Base-by-base conservation (phyloP, 805 yeast species). In the Candida nitratophila region DNA sequence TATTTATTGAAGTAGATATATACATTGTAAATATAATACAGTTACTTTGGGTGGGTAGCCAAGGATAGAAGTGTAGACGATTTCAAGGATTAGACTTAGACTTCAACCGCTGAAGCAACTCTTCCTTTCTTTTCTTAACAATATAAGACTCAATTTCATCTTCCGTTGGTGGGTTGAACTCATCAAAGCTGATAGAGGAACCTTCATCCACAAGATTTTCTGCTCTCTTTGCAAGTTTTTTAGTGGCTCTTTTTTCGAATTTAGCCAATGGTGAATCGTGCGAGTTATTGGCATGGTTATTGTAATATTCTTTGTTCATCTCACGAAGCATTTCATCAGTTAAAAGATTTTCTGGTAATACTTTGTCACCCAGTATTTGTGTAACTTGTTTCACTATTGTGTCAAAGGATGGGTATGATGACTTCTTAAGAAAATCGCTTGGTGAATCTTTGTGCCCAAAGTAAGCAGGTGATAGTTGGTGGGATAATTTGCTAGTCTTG, bases 81-180 rank as follows among this genome's bases (percentile, higher is more conserved):
- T 29, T 29, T 29, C 32, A 11, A 14, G 32, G 5, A 29, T 7
- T 10, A 11, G 12, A 10, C 14, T 32, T 32, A 15, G 19, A n/a
- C 16, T 36, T 36, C 14, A 26, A 22, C 3, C 32, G 22, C 4
- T 22, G 66, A 26, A 74, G 54, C 17, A 81, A 56, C 47, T 72
- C 71, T 42, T 65, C 52, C 48, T 69, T 73, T 48, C 70, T 68
- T 46, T 59, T 59, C 15, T 70, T 67, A 19, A 80, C 75, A 16
- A 80, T 49, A 66, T 74, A 68, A 15, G 50, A 42, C 40, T 72
- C 74, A 40, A 79, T 69, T 2, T 74, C 73, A 34, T 60, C 57
- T 11, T 60, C 52, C 0, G 66, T 49, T 0, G 77, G 74, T 4
- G 42, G 47, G 39, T 54, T 56, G 32, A 59, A 50, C 29, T 61